Conservation (phyloP, 1,284 basidiomycete genomes). For the Cryptococcus hybrid region DNA sequence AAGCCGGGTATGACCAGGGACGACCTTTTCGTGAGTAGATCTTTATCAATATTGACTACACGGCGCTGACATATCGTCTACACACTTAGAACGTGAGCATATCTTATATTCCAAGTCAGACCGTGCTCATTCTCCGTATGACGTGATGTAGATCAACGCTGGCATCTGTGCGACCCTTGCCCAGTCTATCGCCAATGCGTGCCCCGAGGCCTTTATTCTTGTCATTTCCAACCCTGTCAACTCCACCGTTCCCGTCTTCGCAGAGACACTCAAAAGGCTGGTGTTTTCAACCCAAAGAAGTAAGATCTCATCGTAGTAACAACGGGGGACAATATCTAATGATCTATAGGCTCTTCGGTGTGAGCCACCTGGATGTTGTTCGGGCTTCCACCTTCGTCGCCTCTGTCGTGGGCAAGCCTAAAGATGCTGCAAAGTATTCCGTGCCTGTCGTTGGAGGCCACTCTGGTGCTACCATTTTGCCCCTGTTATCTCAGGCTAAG, state of each 20-base stretch:
- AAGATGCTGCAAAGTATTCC: conserved; percentile 60
- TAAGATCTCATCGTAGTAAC: conserved; percentile 24
- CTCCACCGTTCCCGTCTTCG: conserved; percentile 94
- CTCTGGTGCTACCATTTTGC: conserved; percentile 94
- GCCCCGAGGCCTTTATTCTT: conserved; percentile 86
- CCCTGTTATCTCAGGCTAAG: conserved; percentile 79
- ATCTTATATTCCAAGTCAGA: not conserved
- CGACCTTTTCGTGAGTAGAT: conserved; percentile 85
- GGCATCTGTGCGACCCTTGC: conserved; percentile 90
- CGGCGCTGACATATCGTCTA: not conserved
- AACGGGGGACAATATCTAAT: not conserved
- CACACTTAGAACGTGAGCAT: conserved; percentile 27
- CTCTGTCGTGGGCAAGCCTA: conserved; percentile 65
- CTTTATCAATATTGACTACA: not conserved
- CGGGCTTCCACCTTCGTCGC: conserved; percentile 90
- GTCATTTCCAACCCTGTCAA: conserved; percentile 90
- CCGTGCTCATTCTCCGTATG: not conserved
- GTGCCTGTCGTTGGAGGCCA: conserved; percentile 95
- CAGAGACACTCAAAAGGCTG: conserved; percentile 88
- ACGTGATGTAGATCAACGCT: conserved; percentile 45
- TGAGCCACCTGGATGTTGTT: conserved; percentile 97
- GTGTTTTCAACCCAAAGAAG: conserved; percentile 82
- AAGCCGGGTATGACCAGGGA: conserved; percentile 83
- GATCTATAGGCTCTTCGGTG: conserved; percentile 59
- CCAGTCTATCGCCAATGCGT: conserved; percentile 76